These are phyloP conservation scores for Cyberlindnera nakhonratchasimensis DNA, from an alignment of 805 yeast genomes.

Conservation along the genomic window DNA sequence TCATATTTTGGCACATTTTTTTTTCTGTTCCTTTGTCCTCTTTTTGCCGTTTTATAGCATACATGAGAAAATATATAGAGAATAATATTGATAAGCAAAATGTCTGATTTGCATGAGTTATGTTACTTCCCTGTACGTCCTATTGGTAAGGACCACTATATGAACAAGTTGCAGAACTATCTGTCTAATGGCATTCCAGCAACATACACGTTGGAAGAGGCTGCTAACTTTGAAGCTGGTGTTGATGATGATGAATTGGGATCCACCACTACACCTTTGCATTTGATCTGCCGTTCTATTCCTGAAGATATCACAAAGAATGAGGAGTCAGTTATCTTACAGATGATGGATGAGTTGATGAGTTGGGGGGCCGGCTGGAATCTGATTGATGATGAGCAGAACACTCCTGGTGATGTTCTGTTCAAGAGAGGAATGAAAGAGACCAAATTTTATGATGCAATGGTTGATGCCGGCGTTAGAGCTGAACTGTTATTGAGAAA, in stretches of 20 bases:
- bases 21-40: not conserved
- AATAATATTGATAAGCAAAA: conserved; percentile 22
- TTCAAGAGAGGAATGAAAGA: conserved; percentile 44
- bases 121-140: conserved; percentile 53
- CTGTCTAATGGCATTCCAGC: conserved; percentile 72
- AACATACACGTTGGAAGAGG: conserved; percentile 79
- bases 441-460: conserved; percentile 41
- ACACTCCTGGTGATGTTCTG: conserved; percentile 84
- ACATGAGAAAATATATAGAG: not conserved
- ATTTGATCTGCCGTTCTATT: conserved; percentile 56
- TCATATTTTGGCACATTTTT: not conserved
- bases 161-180: conserved; percentile 42
- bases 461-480: conserved; percentile 84
- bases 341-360: conserved; percentile 63
- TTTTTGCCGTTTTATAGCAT: not conserved
- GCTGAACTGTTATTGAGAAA: conserved; percentile 81
- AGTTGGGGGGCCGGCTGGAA: conserved; percentile 94
- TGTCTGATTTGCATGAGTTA: conserved; percentile 73
- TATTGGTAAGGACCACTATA: conserved; percentile 37
- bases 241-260: conserved; percentile 34
- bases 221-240: conserved; percentile 50
- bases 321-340: conserved; percentile 44
- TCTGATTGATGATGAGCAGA: conserved; percentile 61
- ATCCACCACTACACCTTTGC: conserved; percentile 77
- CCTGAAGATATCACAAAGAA: conserved; percentile 36